Conservation (phyloP, 805 yeast species). For the Suhomyces emberorum region DNA sequence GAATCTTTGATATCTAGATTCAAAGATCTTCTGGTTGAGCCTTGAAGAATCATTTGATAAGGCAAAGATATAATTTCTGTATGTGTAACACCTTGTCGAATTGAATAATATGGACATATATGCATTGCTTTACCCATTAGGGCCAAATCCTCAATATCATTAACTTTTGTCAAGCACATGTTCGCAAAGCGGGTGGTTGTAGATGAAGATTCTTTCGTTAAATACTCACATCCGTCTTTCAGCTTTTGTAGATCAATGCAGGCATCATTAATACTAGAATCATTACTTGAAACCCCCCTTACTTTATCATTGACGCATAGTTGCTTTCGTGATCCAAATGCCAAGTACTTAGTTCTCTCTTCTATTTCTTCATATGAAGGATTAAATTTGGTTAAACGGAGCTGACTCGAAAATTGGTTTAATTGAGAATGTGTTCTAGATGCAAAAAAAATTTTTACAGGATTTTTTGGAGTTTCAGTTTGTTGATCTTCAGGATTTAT, state of each 20-base stretch:
- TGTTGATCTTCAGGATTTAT: conserved; percentile 17
- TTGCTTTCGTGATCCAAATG: conserved; percentile 83
- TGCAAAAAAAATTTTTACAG: conserved; percentile 57
- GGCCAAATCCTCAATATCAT: conserved; percentile 79
- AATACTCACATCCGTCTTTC: conserved; percentile 22
- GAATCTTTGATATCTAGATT: conserved; percentile 59
- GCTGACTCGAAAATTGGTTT: conserved; percentile 72
- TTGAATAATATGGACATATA: conserved; percentile 81
- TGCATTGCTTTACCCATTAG: conserved; percentile 52
- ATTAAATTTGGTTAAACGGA: conserved; percentile 59
- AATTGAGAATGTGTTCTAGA: conserved; percentile 92
- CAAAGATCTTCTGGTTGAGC: conserved; percentile 55
- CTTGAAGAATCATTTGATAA: conserved; percentile 71
- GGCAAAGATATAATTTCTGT: conserved; percentile 84
- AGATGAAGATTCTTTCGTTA: conserved; percentile 26
- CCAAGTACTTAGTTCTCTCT: conserved; percentile 63
- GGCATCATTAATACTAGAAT: conserved; percentile 68
- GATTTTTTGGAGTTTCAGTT: conserved; percentile 23
- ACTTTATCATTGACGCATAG: conserved; percentile 73
- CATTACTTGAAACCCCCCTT: conserved; percentile 38
- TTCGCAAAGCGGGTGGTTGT: conserved; percentile 46
- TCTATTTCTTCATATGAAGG: conserved; percentile 47
- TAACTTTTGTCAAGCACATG: conserved; percentile 50
- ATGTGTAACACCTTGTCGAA: conserved; percentile 50
- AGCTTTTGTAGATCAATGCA: conserved; percentile 66